phyloP scores from a whole-genome alignment of 495 filamentous ascomycete species.

The Tricharina praecox region DNA sequence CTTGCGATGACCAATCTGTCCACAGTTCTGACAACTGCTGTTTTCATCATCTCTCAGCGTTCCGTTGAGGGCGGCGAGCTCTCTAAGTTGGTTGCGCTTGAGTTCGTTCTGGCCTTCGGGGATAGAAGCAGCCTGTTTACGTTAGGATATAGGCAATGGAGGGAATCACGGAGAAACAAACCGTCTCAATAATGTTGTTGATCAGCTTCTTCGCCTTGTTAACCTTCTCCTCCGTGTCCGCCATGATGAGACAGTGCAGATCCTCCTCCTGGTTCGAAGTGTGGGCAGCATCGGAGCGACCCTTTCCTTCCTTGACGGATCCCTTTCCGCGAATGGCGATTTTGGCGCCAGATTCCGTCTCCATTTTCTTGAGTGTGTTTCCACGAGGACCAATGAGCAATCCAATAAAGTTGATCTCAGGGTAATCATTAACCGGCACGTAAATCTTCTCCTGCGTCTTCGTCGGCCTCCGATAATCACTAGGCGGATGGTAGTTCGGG shows the following conservation, averaged over 20 bases:
- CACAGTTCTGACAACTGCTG: conserved; percentile 98
- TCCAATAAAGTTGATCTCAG: conserved; percentile 99
- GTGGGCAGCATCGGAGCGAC: conserved; percentile 61
- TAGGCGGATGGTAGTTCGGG: conserved; percentile 27
- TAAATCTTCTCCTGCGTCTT: conserved; percentile 29
- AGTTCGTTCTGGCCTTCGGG: conserved; percentile 67
- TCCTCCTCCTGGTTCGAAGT: conserved; percentile 75
- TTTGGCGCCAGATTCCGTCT: conserved; percentile 59
- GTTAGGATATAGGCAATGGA: background rate
- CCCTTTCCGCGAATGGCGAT: conserved; percentile 73
- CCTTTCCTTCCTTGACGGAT: conserved; percentile 73
- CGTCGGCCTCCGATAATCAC: conserved; percentile 26
- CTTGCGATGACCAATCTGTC: conserved; percentile 96
- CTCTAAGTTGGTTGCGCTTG: conserved; percentile 65
- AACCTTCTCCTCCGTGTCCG: conserved; percentile 65
- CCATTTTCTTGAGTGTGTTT: conserved; percentile 72
- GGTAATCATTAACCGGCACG: conserved; percentile 71
- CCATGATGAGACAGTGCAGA: conserved; percentile 69
- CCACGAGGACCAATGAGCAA: conserved; percentile 75
- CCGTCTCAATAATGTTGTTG: conserved; percentile 66
- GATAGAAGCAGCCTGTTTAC: conserved; percentile 52
- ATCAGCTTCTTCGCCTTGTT: conserved; percentile 66
- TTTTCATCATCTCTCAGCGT: conserved; percentile 77
- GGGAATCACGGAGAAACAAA: conserved; percentile 29
- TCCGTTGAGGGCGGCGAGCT: conserved; percentile 65